Percentiles rank a stretch among this genome's conserved stretches.
These are phyloP conservation scores for Theileria annulata DNA, from an alignment of 169 alveolate genomes.

Conservation along the genomic window DNA sequence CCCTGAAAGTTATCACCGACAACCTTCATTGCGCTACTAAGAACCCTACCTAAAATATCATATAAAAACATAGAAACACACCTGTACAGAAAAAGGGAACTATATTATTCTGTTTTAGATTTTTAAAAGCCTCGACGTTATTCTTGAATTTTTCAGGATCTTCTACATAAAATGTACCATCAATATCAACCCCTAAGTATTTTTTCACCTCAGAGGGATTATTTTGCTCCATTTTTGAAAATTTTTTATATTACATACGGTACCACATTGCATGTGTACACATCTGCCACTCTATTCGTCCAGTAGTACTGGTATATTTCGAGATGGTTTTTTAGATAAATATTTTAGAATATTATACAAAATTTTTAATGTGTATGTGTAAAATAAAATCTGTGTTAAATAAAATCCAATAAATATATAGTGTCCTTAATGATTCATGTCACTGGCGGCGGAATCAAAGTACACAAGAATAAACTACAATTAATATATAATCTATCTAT, in stretches of 20 bases:
- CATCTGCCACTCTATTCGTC: neutral
- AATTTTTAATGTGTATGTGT: neutral
- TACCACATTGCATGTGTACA: neutral
- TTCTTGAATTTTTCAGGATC: conserved; percentile 19
- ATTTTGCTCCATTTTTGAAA: neutral
- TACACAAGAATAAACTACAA: too few species aligned
- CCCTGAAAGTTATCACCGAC: conserved; percentile 35
- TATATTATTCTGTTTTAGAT: neutral
- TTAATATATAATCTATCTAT: too few species aligned
- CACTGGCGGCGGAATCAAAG: neutral
- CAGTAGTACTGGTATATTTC: neutral
- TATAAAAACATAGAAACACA: neutral
- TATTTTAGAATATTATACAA: neutral
- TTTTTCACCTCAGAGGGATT: neutral
- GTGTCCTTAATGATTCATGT: neutral
- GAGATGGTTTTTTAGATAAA: neutral
- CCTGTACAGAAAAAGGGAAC: conserved; percentile 66
- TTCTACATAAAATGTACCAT: conserved; percentile 57
- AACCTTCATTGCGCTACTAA: conserved; percentile 14
- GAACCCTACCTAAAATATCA: conserved; percentile 19
- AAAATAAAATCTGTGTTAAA: neutral
- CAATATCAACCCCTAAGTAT: conserved; percentile 25
- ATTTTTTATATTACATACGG: neutral
- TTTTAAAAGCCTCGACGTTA: conserved; percentile 44
- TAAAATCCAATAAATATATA: neutral